Percentiles rank a stretch among this genome's conserved stretches.
Conservation (phyloP, 768 basidiomycete species). For the Gyrodon lividus region DNA sequence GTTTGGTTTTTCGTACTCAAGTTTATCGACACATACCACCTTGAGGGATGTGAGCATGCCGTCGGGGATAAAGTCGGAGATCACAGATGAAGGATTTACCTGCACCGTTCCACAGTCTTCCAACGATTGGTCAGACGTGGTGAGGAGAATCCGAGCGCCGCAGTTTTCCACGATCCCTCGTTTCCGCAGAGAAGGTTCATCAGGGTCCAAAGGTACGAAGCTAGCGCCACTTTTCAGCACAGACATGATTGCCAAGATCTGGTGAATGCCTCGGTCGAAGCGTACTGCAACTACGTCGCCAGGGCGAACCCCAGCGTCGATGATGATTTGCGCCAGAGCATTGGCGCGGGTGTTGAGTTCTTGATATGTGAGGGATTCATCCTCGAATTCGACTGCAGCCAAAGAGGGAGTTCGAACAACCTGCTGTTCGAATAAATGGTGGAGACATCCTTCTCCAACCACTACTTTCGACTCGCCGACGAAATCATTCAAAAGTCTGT, state of each 20-base stretch:
- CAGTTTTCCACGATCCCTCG: constrained; percentile 10
- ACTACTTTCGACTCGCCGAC: not conserved
- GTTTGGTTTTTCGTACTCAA: not conserved
- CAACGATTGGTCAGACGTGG: constrained; percentile 5
- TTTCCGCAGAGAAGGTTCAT: constrained; percentile 10
- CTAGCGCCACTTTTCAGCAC: constrained; percentile 21
- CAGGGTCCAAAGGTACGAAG: constrained; percentile 17
- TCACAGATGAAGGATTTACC: not conserved
- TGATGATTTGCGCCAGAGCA: constrained; percentile 18
- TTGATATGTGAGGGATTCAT: constrained; percentile 22
- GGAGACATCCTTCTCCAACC: constrained; percentile 1
- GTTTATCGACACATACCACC: constrained; percentile 10
- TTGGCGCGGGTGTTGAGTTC: constrained; percentile 26
- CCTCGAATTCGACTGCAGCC: constrained; percentile 12
- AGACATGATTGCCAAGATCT: constrained; percentile 19
- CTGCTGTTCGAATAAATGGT: constrained; percentile 11
- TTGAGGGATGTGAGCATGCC: not conserved
- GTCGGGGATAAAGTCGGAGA: not conserved
- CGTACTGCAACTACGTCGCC: constrained; percentile 11
- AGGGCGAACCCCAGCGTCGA: constrained; percentile 8
- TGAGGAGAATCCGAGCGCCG: constrained; percentile 5
- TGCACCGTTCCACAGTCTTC: not conserved
- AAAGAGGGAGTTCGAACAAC: constrained; percentile 3
- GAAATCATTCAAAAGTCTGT: constrained; percentile 10
- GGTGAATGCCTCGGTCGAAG: constrained; percentile 13